A percentile compares a stretch with the other conserved stretches of the same genome.
phyloP scores from a whole-genome alignment of 2,329 filamentous ascomycete species.

The Cladorrhinum sp. region DNA sequence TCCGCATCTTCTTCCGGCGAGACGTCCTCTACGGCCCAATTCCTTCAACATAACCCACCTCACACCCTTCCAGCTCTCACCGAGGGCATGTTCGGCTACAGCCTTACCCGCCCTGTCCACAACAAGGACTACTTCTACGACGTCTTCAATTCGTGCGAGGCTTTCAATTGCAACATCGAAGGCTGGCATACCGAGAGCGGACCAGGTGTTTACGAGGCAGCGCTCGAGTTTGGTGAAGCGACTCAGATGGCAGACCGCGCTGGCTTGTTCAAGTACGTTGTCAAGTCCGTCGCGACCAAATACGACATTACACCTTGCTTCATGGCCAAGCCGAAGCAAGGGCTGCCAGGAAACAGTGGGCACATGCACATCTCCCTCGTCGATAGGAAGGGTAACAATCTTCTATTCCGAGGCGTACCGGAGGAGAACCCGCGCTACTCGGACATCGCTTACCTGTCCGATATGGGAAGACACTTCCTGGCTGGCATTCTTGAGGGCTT shows the following conservation, averaged over 20 bases:
- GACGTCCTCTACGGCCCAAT: slow-evolving; percentile 68
- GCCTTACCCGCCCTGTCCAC: slow-evolving; percentile 78
- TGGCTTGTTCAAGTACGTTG: slow-evolving; percentile 88
- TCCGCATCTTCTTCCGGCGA: slow-evolving; percentile 45
- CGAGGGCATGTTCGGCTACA: slow-evolving; percentile 96
- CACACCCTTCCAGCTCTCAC: slow-evolving; percentile 74
- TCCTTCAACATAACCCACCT: slow-evolving; percentile 70
- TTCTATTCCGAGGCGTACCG: slow-evolving; percentile 69
- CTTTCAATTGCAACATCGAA: slow-evolving; percentile 79
- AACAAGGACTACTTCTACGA: slow-evolving; percentile 93
- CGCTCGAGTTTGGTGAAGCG: slow-evolving; percentile 86
- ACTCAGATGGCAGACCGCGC: slow-evolving; percentile 88
- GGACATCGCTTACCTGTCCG: slow-evolving; percentile 77
- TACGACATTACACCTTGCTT: slow-evolving; percentile 95
- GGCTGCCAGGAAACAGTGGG: slow-evolving; percentile 89
- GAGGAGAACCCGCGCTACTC: slow-evolving; percentile 70
- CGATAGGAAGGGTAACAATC: slow-evolving; percentile 75
- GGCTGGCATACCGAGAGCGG: slow-evolving; percentile 96
- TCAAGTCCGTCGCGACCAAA: slow-evolving; percentile 82
- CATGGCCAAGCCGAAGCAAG: slow-evolving; percentile 95
- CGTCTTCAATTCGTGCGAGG: slow-evolving; percentile 74
- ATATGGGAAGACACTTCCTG: slow-evolving; percentile 87
- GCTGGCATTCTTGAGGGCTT: slow-evolving; percentile 86
- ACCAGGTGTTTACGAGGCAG: slow-evolving; percentile 92
- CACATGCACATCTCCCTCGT: slow-evolving; percentile 94